Evolutionary conservation across 441 rosid species (phyloP), one percentile per base, ranked within the genome.

Genomic region (Pelargonium australe): DNA sequence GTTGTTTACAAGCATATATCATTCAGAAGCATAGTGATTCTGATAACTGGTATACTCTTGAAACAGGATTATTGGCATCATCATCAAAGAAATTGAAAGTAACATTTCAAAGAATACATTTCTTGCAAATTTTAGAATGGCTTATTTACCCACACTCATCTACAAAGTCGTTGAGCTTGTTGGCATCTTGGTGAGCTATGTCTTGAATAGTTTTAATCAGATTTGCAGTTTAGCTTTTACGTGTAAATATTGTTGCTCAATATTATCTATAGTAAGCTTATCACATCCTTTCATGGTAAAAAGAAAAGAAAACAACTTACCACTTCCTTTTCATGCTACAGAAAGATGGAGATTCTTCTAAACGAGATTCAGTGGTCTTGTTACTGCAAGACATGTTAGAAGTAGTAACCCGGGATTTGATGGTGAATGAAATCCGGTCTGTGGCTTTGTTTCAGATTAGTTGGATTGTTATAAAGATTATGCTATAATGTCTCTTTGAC

Each of bases 341-440:
- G 99, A 95, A 92, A 89, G 97, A 87, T 74, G 88, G 86, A 16
- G 94, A 90, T 73, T 82, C 86, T 75, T 81, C 90, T 74, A 87
- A 90, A 80, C 78, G 81, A 73, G 91, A 89, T 79, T 75, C 79
- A 64, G 91, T 90, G 81, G 97, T 90, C 68, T 80, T 95, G 73
- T 73, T 90, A 81, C 83, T 95, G 65, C 98, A 88, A 78, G 99
- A 95, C 80, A 95, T 92, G 97, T 77, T 95, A 76, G 99, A 95
- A 86, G 96, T 95, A 65, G 95, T 89, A 64, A 85, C 94, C 40
- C 87, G 89, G 67, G 98, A 95, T 85, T 88, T 92, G 97, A 90
- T 89, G 98, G 89, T 88, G 83, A 90, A 81, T 69, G 99, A 95
- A 81, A 90, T 81, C 72, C 91, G 98, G 99, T 92, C 62, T 75